These are phyloP conservation scores for Macrophomina tecta DNA, from an alignment of 2,329 filamentous ascomycete genomes.

Conservation along the genomic window DNA sequence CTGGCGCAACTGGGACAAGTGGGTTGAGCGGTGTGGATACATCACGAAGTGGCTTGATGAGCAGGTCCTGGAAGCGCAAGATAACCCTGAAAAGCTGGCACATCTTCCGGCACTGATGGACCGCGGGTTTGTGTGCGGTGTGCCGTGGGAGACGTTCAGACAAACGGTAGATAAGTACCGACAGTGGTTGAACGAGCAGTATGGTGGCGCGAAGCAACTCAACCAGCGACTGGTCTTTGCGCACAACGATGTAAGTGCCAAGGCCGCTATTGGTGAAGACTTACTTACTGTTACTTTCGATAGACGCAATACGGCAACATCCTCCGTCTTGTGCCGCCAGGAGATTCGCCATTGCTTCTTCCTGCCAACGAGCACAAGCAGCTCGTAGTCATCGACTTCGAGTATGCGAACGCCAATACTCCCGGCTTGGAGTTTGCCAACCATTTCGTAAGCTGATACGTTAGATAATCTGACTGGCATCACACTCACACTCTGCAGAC, in stretches of 20 bases:
- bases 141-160: conserved; percentile 81
- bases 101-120: conserved; percentile 65
- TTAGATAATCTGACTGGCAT: neutral
- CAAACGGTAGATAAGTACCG: conserved; percentile 78
- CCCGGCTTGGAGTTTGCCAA: conserved; percentile 93
- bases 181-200: conserved; percentile 72
- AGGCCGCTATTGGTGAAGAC: neutral
- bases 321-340: conserved; percentile 72
- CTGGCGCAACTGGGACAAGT: conserved; percentile 94
- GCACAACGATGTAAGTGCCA: conserved; percentile 84
- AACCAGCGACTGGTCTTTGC: conserved; percentile 84
- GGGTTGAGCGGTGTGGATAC: conserved; percentile 73
- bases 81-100: conserved; percentile 32
- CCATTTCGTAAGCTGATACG: conserved; percentile 72
- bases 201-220: conserved; percentile 70
- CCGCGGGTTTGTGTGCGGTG: conserved; percentile 79
- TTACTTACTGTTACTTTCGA: neutral
- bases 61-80: conserved; percentile 57
- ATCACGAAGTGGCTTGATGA: conserved; percentile 65
- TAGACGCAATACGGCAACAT: conserved; percentile 99
- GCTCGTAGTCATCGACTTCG: conserved; percentile 96
- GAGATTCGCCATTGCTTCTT: conserved; percentile 82
- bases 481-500: conserved; percentile 53
- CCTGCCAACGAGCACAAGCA: conserved; percentile 95
- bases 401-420: conserved; percentile 90